Evolutionary conservation across 2,329 filamentous ascomycete genomes (phyloP).

Genomic region (Claviceps fusiformis): DNA sequence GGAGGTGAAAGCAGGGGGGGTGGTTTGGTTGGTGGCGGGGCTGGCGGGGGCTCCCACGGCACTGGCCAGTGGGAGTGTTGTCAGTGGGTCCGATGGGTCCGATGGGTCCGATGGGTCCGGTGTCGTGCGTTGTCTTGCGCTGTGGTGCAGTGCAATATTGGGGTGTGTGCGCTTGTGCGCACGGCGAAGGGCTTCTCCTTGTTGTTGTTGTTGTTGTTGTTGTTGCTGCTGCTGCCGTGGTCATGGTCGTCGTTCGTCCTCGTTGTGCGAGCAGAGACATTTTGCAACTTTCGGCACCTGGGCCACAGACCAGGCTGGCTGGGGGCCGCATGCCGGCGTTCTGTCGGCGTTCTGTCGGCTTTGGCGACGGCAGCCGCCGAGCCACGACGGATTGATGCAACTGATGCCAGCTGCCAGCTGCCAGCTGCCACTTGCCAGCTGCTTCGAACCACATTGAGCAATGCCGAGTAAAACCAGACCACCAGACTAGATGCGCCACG

Average conservation of each 20-base stretch:
- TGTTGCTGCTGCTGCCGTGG: no score
- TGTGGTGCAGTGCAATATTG: background rate
- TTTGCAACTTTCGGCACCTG: background rate
- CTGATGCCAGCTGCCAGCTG: no score
- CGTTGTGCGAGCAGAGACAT: background rate
- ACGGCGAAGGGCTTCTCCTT: background rate
- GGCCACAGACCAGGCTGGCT: background rate
- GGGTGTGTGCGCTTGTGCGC: background rate
- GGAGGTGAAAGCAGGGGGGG: background rate
- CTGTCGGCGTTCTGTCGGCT: background rate
- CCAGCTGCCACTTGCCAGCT: no score
- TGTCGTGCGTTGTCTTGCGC: background rate
- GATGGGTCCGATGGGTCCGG: conserved; percentile 1
- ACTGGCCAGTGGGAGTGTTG: conserved; percentile 2
- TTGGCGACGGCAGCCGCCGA: background rate
- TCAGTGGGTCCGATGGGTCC: background rate
- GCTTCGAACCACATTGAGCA: background rate
- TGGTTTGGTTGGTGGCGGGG: background rate
- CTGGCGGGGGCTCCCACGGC: conserved; percentile 3
- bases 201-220: background rate
- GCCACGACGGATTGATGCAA: background rate
- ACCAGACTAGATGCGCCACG: background rate
- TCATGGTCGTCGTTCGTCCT: no score
- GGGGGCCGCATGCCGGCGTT: background rate
- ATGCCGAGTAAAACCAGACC: background rate